Evolutionary conservation across 371 early-diverging fungal genomes (phyloP), one percentile per base, ranked within the genome.

Genomic region (Apophysomyces ossiformis): DNA sequence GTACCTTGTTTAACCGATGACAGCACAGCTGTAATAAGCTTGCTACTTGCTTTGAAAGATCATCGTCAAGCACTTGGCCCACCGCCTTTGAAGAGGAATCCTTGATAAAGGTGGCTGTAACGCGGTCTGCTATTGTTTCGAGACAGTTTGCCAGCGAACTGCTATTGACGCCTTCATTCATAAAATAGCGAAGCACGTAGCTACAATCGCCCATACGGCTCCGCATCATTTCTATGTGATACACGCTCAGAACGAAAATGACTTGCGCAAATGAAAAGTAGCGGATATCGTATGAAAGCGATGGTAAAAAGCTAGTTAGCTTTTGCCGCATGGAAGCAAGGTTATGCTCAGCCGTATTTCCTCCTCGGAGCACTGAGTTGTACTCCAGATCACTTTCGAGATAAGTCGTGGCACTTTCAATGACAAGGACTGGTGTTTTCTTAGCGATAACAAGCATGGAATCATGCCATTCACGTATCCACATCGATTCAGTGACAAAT

Each of bases 331-430:
- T 72, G 0, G 67, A 43, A 0, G 82, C 62, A 32, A 81, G 61
- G 18, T 73, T 81, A 35, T 89, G 86, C 11, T 95, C 95, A n/a
- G 86, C 68, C 36, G 61, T 63, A 56, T 87, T 84, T 32, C 85
- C 89, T 54, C 87, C 85, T 46, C 91, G 85, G 15, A 95, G 75
- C 7, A 96, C 89, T 8, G 96, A 93, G 72, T 94, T 94, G 67
- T 91, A 90, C 65, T 93, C 92, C 15, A 98, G 78, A 68, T 96
- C 96, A n/a, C 89, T 93, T 64, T 95, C 95, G 38, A 98, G 68
- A 65, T 93, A 94, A 57, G 90, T 91, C 18, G 89, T 88, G 0
- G 89, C 83, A 43, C 88, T 84, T 54, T 86, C 89, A 37, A 90
- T 88, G 5, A 94, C 87, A 56, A 98, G 82, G 0, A 92, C 82